These are phyloP conservation scores for Penicillium riverlandense DNA, from an alignment of 495 filamentous ascomycete genomes.

Conservation along the genomic window DNA sequence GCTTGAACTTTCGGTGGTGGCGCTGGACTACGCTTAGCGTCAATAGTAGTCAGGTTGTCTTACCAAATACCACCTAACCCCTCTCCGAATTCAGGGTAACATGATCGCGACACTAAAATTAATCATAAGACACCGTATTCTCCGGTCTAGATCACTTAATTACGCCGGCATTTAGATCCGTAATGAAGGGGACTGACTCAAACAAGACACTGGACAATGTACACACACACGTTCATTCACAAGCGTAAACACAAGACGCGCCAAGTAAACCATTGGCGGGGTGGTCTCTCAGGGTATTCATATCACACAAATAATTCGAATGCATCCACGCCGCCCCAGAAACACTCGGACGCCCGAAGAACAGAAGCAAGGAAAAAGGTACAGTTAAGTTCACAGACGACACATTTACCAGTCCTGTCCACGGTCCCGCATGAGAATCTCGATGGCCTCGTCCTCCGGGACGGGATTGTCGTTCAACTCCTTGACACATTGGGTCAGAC, in stretches of 20 bases:
- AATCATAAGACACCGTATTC: too few relatives aligned
- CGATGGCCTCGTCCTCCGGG: constrained; percentile 40
- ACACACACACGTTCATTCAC: neutral
- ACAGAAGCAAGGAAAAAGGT: constrained; percentile 6
- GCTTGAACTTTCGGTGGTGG: too few relatives aligned
- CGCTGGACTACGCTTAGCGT: too few relatives aligned
- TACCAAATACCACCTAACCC: too few relatives aligned
- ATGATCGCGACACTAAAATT: too few relatives aligned
- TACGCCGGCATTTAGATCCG: too few relatives aligned
- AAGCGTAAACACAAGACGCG: constrained; percentile 8
- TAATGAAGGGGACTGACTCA: too few relatives aligned
- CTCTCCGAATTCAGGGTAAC: too few relatives aligned
- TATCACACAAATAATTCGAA: constrained; percentile 9
- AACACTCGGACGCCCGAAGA: constrained; percentile 14
- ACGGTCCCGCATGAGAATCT: constrained; percentile 42
- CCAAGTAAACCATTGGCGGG: too few relatives aligned
- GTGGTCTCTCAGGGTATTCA: constrained; percentile 15
- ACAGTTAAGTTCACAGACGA: too few relatives aligned
- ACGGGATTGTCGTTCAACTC: constrained; percentile 44
- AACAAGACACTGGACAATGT: neutral
- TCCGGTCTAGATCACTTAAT: too few relatives aligned
- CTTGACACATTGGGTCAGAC: constrained; percentile 38
- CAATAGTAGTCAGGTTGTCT: too few relatives aligned
- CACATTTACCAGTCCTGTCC: constrained; percentile 37
- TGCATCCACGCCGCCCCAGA: constrained; percentile 13